Percentiles rank a stretch among this genome's conserved stretches.
These are phyloP conservation scores for Blakeslea trispora DNA, from an alignment of 371 early-diverging fungal genomes.

Conservation along the genomic window DNA sequence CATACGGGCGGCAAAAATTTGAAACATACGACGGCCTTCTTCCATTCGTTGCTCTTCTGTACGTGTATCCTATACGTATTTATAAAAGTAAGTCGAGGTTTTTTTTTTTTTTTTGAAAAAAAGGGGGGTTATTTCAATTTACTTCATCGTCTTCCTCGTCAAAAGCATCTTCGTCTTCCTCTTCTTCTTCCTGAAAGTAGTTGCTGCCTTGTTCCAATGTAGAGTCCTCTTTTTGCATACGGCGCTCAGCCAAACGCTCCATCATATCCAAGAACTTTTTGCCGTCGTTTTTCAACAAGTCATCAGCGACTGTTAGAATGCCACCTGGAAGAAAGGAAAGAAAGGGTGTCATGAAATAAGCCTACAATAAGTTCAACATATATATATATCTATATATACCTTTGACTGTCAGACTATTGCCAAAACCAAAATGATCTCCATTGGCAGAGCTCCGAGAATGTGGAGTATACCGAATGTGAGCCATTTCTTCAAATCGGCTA, in stretches of 20 bases:
- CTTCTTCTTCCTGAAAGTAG: conserved; percentile 51
- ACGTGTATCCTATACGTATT: conserved; percentile 63
- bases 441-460: conserved; percentile 16
- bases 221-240: conserved; percentile 78
- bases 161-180: conserved; percentile 50
- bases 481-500: conserved; percentile 29
- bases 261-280: conserved; percentile 92
- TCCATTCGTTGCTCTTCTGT: conserved; percentile 89
- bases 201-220: conserved; percentile 25
- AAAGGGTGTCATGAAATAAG: no score
- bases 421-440: conserved; percentile 57
- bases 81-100: not conserved
- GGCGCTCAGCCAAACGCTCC: conserved; percentile 91
- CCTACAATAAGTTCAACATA: no score
- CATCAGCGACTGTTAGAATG: conserved; percentile 84
- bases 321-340: conserved; percentile 60
- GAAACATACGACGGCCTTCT: conserved; percentile 91
- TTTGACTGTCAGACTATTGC: conserved; percentile 68
- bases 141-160: conserved; percentile 57
- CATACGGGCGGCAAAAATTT: conserved; percentile 93
- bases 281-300: conserved; percentile 89
- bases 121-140: conserved; percentile 29
- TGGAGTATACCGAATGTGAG: conserved; percentile 27
- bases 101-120: not conserved
- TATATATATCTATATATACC: conserved; percentile 40